Conservation (phyloP, 441 rosid genomes). For the Arabidopsis lyrata region DNA sequence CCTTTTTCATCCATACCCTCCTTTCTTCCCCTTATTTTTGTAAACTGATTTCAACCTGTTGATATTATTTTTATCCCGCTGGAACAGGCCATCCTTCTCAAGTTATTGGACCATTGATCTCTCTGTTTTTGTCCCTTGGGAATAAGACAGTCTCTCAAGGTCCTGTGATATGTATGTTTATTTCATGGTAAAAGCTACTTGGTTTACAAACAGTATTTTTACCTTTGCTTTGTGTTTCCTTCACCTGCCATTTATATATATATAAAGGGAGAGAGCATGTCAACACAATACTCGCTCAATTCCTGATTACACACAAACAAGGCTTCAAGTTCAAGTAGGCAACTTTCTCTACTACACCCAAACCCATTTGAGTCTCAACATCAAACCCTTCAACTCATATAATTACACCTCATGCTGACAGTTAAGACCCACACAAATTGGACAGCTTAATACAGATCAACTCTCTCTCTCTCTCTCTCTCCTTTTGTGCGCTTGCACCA, state of each 20-base stretch:
- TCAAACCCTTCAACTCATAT: slow-evolving; percentile 6
- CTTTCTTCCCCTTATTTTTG: slow-evolving; percentile 9
- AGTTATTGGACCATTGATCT: slow-evolving; percentile 47
- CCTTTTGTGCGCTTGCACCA: not conserved
- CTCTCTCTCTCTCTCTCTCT: not conserved
- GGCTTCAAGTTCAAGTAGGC: slow-evolving; percentile 22
- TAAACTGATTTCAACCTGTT: slow-evolving; percentile 18
- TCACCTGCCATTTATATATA: slow-evolving; percentile 1
- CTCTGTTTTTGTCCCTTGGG: not conserved
- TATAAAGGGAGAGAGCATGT: slow-evolving; percentile 13
- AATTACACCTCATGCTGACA: slow-evolving; percentile 26
- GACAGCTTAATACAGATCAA: slow-evolving; percentile 18
- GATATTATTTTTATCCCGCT: slow-evolving; percentile 13
- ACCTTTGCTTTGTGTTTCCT: slow-evolving; percentile 2
- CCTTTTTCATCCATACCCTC: not conserved
- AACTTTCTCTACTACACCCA: slow-evolving; percentile 29
- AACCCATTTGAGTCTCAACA: slow-evolving; percentile 1
- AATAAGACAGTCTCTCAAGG: slow-evolving; percentile 11
- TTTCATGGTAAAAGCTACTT: slow-evolving; percentile 10
- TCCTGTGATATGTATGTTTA: slow-evolving; percentile 13
- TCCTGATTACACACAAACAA: slow-evolving; percentile 14
- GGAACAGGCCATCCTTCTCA: slow-evolving; percentile 48
- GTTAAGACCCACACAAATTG: slow-evolving; percentile 3
- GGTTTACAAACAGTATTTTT: slow-evolving; percentile 3
- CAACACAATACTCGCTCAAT: not conserved